phyloP scores from a whole-genome alignment of 164 flowering plant genomes.

The Santalum album region DNA sequence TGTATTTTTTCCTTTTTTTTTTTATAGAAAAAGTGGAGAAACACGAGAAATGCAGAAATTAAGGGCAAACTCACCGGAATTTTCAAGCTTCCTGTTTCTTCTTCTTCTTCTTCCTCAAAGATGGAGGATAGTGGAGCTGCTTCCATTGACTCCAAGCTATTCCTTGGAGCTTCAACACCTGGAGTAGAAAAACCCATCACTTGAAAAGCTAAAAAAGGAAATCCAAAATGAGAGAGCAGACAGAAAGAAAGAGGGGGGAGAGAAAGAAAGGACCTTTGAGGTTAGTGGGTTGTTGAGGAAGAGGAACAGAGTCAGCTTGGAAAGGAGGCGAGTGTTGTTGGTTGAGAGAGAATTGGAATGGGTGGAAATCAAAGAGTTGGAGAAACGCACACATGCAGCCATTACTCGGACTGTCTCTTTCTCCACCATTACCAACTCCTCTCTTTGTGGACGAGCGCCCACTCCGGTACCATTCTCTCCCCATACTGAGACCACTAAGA shows the following conservation, averaged over 20 bases:
- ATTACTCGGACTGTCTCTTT: constrained; percentile 9
- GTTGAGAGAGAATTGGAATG: constrained; percentile 24
- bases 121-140: constrained; percentile 19
- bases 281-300: constrained; percentile 18
- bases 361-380: constrained; percentile 62
- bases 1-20: too few species aligned
- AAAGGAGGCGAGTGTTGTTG: constrained; percentile 13
- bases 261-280: constrained; percentile 29
- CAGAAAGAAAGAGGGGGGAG: constrained; percentile 4
- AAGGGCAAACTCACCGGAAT: constrained; percentile 43
- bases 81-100: constrained; percentile 20
- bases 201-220: neutral
- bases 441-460: constrained; percentile 18
- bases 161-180: constrained; percentile 84
- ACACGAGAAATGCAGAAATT: neutral
- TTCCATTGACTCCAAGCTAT: constrained; percentile 57
- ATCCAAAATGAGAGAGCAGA: neutral
- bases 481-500: constrained; percentile 20
- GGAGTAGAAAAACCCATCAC: constrained; percentile 15
- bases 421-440: constrained; percentile 8
- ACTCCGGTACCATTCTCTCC: constrained; percentile 36
- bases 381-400: constrained; percentile 73
- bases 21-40: too few species aligned
- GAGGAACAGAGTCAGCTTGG: constrained; percentile 12
- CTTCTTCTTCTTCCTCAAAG: constrained; percentile 12